phyloP scores from a whole-genome alignment of 2,329 filamentous ascomycete genomes.

The Periconia macrospinosa region DNA sequence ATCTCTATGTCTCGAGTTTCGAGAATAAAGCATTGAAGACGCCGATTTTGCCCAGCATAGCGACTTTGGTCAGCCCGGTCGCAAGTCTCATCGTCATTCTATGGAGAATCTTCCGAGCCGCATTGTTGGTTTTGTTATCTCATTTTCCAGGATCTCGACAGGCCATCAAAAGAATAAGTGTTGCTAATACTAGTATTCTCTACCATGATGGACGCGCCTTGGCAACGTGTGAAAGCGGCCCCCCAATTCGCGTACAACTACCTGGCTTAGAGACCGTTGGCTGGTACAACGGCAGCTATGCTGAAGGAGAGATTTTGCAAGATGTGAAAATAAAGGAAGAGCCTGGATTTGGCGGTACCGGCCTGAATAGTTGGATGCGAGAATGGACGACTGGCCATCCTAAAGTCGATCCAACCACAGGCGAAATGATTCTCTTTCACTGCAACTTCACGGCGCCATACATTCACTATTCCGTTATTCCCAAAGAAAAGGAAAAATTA shows the following conservation, averaged over 20 bases:
- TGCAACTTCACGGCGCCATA: conserved; percentile 67
- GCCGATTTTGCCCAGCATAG: conserved; percentile 68
- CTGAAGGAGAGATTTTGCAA: conserved; percentile 53
- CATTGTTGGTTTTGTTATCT: conserved; percentile 61
- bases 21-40: conserved; percentile 51
- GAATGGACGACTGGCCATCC: conserved; percentile 74
- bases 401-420: conserved; percentile 64
- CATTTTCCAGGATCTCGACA: conserved; percentile 59
- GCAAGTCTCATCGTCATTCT: conserved; percentile 56
- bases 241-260: conserved; percentile 66
- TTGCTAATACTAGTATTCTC: conserved; percentile 68
- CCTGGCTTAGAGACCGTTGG: conserved; percentile 68
- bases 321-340: conserved; percentile 16
- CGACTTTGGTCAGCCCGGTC: conserved; percentile 65
- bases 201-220: conserved; percentile 71
- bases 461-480: conserved; percentile 66
- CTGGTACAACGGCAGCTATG: conserved; percentile 66
- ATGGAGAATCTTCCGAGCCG: conserved; percentile 57
- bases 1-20: conserved; percentile 61
- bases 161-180: conserved; percentile 68
- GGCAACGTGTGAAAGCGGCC: conserved; percentile 72
- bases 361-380: conserved; percentile 63
- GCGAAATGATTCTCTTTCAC: conserved; percentile 70
- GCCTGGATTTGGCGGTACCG: conserved; percentile 56
- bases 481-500: conserved; percentile 24